Conservation (phyloP, 75 land plant species). For the Pinus albicaulis region DNA sequence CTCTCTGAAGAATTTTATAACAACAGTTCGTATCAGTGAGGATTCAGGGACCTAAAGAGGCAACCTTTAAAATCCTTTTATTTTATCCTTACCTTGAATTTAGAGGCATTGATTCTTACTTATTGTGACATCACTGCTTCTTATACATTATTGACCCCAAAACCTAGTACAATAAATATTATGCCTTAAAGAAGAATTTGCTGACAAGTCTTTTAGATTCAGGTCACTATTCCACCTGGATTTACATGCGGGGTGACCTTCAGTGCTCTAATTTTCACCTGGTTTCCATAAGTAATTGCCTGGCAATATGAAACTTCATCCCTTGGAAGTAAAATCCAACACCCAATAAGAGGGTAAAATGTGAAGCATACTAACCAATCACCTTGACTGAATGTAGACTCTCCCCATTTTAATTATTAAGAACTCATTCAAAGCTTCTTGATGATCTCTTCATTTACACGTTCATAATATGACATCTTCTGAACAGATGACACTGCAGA, state of each 20-base stretch:
- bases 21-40: background rate
- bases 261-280: background rate
- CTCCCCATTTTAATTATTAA: background rate
- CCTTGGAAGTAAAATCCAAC: background rate
- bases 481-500: slow-evolving; percentile 34
- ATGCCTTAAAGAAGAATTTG: background rate
- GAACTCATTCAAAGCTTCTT: slow-evolving; percentile 29
- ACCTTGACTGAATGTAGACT: background rate
- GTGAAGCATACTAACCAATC: background rate
- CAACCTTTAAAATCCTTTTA: background rate
- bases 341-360: background rate
- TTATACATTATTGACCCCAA: background rate
- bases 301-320: background rate
- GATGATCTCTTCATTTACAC: slow-evolving; percentile 44
- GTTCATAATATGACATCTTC: slow-evolving; percentile 63
- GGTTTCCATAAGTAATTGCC: background rate
- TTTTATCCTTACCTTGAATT: background rate
- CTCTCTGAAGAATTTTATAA: background rate
- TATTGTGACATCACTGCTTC: background rate
- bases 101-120: background rate
- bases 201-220: background rate
- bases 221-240: background rate
- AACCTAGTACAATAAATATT: background rate
- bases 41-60: background rate
- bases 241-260: background rate